phyloP scores from a whole-genome alignment of 192 early-diverging fungal species.

The Fimicolochytrium jonesii region DNA sequence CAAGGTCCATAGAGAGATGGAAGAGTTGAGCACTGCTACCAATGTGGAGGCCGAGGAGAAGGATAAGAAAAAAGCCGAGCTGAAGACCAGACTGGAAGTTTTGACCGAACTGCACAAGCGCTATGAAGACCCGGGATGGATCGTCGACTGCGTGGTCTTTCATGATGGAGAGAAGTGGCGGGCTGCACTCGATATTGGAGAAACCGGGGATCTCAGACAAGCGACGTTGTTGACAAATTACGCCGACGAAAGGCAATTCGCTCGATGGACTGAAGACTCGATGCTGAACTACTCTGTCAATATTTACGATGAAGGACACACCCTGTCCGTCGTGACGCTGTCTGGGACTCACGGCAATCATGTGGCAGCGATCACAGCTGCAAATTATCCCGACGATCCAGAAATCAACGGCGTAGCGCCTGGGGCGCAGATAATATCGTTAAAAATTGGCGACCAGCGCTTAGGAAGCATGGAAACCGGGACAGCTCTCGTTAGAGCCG shows the following conservation, averaged over 20 bases:
- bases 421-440: constrained; percentile 88
- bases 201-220: constrained; percentile 69
- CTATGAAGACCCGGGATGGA: constrained; percentile 71
- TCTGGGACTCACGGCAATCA: constrained; percentile 89
- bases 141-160: constrained; percentile 75
- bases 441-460: constrained; percentile 85
- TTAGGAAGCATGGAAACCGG: constrained; percentile 81
- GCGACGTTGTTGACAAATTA: constrained; percentile 64
- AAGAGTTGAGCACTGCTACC: constrained; percentile 35
- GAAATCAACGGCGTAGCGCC: constrained; percentile 87
- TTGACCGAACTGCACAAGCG: constrained; percentile 54
- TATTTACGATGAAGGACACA: constrained; percentile 77
- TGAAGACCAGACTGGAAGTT: constrained; percentile 60
- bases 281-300: constrained; percentile 88
- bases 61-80: constrained; percentile 45
- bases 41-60: constrained; percentile 46
- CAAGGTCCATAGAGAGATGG: constrained; percentile 40
- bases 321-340: constrained; percentile 70
- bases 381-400: constrained; percentile 81
- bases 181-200: constrained; percentile 72
- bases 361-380: constrained; percentile 90
- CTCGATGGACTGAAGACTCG: constrained; percentile 69
- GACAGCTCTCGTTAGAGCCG: constrained; percentile 74
- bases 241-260: constrained; percentile 65
- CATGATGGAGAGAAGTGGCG: constrained; percentile 87